Evolutionary conservation across 257 asterid genomes (phyloP).

Genomic region (Ocimum tenuiflorum): DNA sequence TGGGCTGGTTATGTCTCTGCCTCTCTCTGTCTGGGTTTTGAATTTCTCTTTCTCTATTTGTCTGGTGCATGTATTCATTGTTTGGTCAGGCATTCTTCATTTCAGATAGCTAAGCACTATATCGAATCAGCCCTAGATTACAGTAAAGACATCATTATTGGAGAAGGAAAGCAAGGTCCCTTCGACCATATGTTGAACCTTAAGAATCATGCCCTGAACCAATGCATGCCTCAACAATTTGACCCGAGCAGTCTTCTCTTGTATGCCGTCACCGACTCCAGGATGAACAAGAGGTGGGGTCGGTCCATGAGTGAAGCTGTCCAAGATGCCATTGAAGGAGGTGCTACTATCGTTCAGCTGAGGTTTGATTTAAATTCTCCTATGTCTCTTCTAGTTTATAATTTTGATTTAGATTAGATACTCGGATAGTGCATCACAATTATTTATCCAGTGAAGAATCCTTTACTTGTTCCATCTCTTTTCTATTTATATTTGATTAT

Average conservation of each 20-base stretch:
- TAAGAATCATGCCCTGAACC: constrained; percentile 41
- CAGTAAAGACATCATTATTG: constrained; percentile 66
- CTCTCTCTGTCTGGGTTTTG: neutral
- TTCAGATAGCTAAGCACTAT: constrained; percentile 73
- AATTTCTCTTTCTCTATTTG: neutral
- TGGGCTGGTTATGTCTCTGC: constrained; percentile 10
- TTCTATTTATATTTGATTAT: too few relatives aligned
- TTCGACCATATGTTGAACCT: constrained; percentile 81
- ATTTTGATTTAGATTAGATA: too few relatives aligned
- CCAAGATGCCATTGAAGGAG: constrained; percentile 81
- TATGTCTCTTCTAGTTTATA: too few relatives aligned
- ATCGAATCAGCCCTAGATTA: constrained; percentile 69
- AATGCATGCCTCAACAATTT: constrained; percentile 34
- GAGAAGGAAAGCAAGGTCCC: constrained; percentile 81
- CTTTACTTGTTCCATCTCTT: too few relatives aligned
- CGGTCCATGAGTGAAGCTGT: constrained; percentile 73
- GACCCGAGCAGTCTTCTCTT: constrained; percentile 67
- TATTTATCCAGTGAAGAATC: too few relatives aligned
- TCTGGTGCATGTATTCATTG: neutral
- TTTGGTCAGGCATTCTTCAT: constrained; percentile 2
- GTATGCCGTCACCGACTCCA: constrained; percentile 92
- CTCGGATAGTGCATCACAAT: too few relatives aligned
- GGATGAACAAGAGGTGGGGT: constrained; percentile 84
- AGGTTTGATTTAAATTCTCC: constrained; percentile 41
- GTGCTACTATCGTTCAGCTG: constrained; percentile 83